phyloP scores from a whole-genome alignment of 2,329 filamentous ascomycete genomes.

The Ascochyta fabae region DNA sequence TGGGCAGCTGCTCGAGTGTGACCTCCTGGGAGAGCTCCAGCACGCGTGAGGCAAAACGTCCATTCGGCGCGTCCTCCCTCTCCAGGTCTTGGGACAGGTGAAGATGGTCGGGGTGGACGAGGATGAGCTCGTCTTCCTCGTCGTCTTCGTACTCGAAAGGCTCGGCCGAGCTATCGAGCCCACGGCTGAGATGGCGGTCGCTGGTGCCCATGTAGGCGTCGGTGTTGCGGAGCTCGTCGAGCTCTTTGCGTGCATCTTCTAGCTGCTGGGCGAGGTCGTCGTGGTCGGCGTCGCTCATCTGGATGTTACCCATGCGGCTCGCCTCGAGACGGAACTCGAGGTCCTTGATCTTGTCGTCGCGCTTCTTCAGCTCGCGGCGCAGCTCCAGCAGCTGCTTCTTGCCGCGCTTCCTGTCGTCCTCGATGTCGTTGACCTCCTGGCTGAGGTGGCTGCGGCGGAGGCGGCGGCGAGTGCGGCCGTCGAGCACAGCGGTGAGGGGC shows the following conservation, averaged over 20 bases:
- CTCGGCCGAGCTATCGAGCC: conserved; percentile 27
- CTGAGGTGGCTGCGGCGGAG: conserved; percentile 51
- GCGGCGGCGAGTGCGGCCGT: conserved; percentile 45
- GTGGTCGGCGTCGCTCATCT: conserved; percentile 46
- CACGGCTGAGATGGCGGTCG: conserved; percentile 28
- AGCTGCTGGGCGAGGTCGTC: conserved; percentile 44
- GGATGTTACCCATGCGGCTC: conserved; percentile 47
- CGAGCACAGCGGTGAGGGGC: conserved; percentile 43
- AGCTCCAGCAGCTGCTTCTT: conserved; percentile 48
- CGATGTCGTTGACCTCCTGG: conserved; percentile 50
- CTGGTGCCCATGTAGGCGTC: conserved; percentile 37
- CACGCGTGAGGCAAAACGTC: conserved; percentile 39
- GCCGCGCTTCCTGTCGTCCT: conserved; percentile 47
- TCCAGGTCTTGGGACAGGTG: conserved; percentile 39
- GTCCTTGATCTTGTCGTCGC: conserved; percentile 46
- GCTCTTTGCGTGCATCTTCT: conserved; percentile 43
- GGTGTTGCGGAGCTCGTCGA: conserved; percentile 44
- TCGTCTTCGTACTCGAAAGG: conserved; percentile 39
- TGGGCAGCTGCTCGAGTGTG: conserved; percentile 35
- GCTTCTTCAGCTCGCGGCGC: conserved; percentile 45
- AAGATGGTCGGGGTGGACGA: conserved; percentile 45
- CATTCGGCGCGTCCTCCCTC: conserved; percentile 34
- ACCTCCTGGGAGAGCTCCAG: conserved; percentile 38
- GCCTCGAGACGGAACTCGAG: conserved; percentile 48
- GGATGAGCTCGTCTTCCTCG: conserved; percentile 33